These are phyloP conservation scores for Curvularia verruculosa DNA, from an alignment of 2,329 filamentous ascomycete species.

Conservation along the genomic window DNA sequence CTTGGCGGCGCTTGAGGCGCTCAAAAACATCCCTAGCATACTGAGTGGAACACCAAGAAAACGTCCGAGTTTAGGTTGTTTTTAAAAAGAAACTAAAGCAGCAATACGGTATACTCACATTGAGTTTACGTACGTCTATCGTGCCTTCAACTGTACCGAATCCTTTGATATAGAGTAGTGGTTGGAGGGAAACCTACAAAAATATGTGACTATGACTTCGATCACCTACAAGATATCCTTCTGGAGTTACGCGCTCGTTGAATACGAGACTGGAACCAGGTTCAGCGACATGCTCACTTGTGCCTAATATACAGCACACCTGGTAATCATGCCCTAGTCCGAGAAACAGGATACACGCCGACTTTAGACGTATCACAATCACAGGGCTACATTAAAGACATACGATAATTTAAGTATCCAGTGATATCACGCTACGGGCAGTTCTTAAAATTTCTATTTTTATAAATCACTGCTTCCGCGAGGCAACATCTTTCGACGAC, in stretches of 20 bases:
- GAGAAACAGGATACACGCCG: not conserved
- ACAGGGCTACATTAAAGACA: not conserved
- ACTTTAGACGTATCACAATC: not conserved
- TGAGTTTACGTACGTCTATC: not conserved
- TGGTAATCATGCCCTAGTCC: not conserved
- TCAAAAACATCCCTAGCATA: not conserved
- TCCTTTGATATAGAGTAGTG: not conserved
- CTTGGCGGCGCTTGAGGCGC: not conserved
- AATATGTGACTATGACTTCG: not conserved
- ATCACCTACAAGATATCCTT: not conserved
- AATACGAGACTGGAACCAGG: not conserved
- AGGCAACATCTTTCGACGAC: no score
- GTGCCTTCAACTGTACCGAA: not conserved
- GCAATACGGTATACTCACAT: not conserved
- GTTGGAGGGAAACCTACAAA: not conserved
- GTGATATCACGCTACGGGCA: not conserved
- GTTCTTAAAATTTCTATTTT: not conserved
- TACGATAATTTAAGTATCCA: no score
- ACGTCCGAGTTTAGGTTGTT: no score
- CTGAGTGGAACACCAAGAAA: not conserved
- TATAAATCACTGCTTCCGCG: no score
- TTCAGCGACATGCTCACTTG: not conserved
- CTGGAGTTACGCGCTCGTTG: not conserved
- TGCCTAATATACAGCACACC: not conserved
- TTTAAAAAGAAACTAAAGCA: not conserved